Base-by-base conservation (phyloP, 2,329 filamentous ascomycete genomes). In the Magnaporthiopsis incrustans region DNA sequence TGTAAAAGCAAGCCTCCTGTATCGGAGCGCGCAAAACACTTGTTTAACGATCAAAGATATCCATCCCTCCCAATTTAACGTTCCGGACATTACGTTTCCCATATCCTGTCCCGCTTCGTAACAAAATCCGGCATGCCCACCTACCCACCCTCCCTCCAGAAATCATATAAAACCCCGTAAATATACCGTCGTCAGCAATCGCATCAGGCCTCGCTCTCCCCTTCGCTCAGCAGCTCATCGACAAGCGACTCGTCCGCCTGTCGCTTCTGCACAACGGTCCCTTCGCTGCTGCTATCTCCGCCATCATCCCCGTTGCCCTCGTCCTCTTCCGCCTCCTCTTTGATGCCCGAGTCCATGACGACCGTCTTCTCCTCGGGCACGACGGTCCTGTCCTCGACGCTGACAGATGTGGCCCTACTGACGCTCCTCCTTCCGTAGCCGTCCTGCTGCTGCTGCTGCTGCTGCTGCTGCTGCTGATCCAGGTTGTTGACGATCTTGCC, bases 401-500 rank as follows among this genome's bases (percentile, higher is more conserved):
- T 72, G 12, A 78, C 71, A 0, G 81, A 83, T 18, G 75, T 74
- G 63, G 78, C 80, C 35, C 80, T 76, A 69, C 80, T 82, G 11
- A 73, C 65, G 30, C 75, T 77, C 30, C 77, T 75, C 33, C 76
- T 70, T n/a, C 75, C 69, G 33, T 64, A 64, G 56, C 68, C 69
- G 63, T 76, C 73, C 67, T 72, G 72, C 63, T 15, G 32, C 50
- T 57, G 64, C 65, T 12, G 44, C 67, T 63, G 62, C 38, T 33
- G 64, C 65, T 12, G 44, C 67, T 63, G 62, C 38, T 33, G 64
- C 64, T 58, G 68, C 70, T 81, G 82, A 64, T 82, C 81, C 3
- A 88, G 78, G 38, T 73, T 73, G 70, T 88, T 88, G 67, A 89
- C 85, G 63, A 89, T 88, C 76, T 89, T 89, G 69, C 86, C 86